Conservation (phyloP, 2,329 filamentous ascomycete genomes). For the Didymella lethalis region DNA sequence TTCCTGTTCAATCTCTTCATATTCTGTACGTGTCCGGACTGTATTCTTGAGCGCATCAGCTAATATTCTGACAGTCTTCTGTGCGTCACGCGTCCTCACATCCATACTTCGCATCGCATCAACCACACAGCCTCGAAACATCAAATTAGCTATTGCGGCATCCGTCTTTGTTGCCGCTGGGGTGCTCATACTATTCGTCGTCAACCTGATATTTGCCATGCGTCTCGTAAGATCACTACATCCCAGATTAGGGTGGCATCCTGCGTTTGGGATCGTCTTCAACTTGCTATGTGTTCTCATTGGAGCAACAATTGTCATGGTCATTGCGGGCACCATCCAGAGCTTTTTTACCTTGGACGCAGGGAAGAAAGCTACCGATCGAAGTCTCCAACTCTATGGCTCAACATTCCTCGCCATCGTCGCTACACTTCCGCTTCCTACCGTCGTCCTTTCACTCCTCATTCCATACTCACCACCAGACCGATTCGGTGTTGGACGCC, state of each 20-base stretch:
- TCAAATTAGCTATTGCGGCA: conserved; percentile 64
- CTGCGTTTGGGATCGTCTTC: conserved; percentile 61
- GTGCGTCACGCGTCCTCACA: conserved; percentile 54
- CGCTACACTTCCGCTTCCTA: conserved; percentile 71
- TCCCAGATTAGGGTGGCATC: conserved; percentile 74
- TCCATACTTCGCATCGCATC: conserved; percentile 49
- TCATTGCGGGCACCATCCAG: conserved; percentile 71
- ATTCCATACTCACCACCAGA: conserved; percentile 52
- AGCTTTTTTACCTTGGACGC: conserved; percentile 70
- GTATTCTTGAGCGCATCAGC: neutral
- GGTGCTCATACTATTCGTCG: conserved; percentile 75
- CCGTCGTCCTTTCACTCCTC: conserved; percentile 60
- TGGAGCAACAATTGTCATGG: conserved; percentile 66
- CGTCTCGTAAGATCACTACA: conserved; percentile 77
- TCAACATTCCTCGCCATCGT: conserved; percentile 68
- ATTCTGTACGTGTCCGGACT: conserved; percentile 42
- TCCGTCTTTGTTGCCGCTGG: conserved; percentile 76
- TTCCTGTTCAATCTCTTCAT: conserved; percentile 53
- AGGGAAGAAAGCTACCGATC: conserved; percentile 61
- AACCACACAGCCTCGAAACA: conserved; percentile 48
- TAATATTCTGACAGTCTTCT: conserved; percentile 46
- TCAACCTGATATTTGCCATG: conserved; percentile 80
- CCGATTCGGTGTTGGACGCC: conserved; percentile 74
- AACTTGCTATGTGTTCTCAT: conserved; percentile 67
- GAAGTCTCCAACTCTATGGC: conserved; percentile 70